A percentile compares a stretch with the other conserved stretches of the same genome.
Evolutionary conservation across 805 yeast genomes (phyloP).

Genomic region (Sungouiozyma ichnusensis): DNA sequence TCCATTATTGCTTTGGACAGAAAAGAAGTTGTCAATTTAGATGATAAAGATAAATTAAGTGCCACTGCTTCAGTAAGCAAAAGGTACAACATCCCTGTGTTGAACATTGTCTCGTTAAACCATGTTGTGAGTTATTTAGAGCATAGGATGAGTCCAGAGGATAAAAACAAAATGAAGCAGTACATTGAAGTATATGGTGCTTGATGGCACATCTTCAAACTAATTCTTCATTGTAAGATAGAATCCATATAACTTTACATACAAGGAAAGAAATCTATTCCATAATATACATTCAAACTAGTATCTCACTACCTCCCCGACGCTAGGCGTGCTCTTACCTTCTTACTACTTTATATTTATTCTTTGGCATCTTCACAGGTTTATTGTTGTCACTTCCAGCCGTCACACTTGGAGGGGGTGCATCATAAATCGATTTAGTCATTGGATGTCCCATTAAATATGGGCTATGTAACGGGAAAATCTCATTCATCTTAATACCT

Average conservation of each 20-base stretch:
- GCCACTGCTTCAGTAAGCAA: slow-evolving; percentile 75
- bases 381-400: slow-evolving; percentile 11
- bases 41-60: slow-evolving; percentile 36
- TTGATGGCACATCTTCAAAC: slow-evolving; percentile 3
- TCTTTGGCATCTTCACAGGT: slow-evolving; percentile 24
- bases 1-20: slow-evolving; percentile 88
- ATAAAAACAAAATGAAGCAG: slow-evolving; percentile 45
- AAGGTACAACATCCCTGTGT: slow-evolving; percentile 70
- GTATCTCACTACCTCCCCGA: not conserved
- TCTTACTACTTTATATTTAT: slow-evolving; percentile 26
- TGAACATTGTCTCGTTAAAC: slow-evolving; percentile 64
- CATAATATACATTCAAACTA: too few species aligned
- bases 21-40: slow-evolving; percentile 75
- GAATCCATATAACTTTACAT: not conserved
- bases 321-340: slow-evolving; percentile 11
- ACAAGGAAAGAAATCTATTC: not conserved
- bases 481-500: slow-evolving; percentile 76
- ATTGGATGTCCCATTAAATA: slow-evolving; percentile 76
- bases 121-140: slow-evolving; percentile 61
- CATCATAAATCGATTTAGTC: slow-evolving; percentile 57
- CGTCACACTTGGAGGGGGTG: slow-evolving; percentile 36
- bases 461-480: slow-evolving; percentile 81
- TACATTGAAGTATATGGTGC: slow-evolving; percentile 39
- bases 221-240: not conserved
- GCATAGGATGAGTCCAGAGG: slow-evolving; percentile 45